phyloP scores from a whole-genome alignment of 768 basidiomycete species.

The Mycena pura region DNA sequence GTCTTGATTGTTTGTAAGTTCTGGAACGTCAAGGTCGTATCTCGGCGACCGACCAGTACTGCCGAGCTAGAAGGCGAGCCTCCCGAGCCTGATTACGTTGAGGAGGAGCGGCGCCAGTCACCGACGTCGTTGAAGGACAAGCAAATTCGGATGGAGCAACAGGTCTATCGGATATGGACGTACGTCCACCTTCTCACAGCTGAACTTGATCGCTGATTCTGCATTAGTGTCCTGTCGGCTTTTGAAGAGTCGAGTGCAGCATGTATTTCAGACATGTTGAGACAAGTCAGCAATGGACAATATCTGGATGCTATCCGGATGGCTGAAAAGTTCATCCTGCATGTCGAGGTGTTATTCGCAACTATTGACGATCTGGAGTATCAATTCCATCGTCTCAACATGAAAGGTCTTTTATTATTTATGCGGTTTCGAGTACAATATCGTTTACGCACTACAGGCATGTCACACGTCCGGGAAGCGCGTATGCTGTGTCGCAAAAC shows the following conservation, averaged over 20 bases:
- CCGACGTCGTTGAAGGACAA: slow-evolving; percentile 83
- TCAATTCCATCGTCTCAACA: slow-evolving; percentile 76
- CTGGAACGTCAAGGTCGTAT: slow-evolving; percentile 96
- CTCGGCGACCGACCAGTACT: slow-evolving; percentile 71
- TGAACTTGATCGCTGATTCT: slow-evolving; percentile 7
- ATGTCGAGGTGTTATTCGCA: slow-evolving; percentile 97
- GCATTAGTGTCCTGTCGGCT: slow-evolving; percentile 83
- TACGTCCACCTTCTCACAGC: slow-evolving; percentile 49
- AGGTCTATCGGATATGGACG: slow-evolving; percentile 99
- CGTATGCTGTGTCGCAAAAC: slow-evolving; percentile 99
- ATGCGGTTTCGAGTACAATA: not conserved
- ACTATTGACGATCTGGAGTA: slow-evolving; percentile 96
- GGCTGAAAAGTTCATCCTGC: slow-evolving; percentile 98
- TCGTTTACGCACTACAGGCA: slow-evolving; percentile 58
- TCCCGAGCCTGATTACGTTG: slow-evolving; percentile 62
- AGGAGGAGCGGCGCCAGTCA: slow-evolving; percentile 84
- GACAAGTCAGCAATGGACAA: slow-evolving; percentile 95
- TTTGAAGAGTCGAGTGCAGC: slow-evolving; percentile 99
- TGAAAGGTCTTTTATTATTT: slow-evolving; percentile 74
- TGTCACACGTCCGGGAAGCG: slow-evolving; percentile 98
- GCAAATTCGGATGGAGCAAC: slow-evolving; percentile 93
- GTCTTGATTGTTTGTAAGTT: slow-evolving; percentile 59
- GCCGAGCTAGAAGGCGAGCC: slow-evolving; percentile 58
- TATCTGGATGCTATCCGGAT: slow-evolving; percentile 97
- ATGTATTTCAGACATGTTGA: slow-evolving; percentile 98